phyloP scores from a whole-genome alignment of 495 filamentous ascomycete species.

The Elasticomyces elasticus region DNA sequence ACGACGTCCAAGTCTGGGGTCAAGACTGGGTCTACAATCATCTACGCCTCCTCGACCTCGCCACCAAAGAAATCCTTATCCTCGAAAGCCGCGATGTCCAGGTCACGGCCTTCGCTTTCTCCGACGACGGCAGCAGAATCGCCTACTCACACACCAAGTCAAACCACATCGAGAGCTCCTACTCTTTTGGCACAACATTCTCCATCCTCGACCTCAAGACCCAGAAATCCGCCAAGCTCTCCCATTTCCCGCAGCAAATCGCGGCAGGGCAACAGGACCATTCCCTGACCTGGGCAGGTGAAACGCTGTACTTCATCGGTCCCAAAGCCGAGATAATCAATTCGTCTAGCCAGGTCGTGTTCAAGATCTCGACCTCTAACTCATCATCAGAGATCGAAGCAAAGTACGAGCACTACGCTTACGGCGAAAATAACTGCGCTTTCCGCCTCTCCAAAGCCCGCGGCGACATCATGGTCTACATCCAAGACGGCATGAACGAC shows the following conservation, averaged over 20 bases:
- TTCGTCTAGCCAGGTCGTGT: not conserved
- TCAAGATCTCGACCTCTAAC: not conserved
- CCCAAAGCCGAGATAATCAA: not conserved
- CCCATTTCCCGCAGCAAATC: not conserved
- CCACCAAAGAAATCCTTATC: conserved; percentile 5
- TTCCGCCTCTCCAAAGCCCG: not conserved
- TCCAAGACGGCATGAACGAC: conserved; percentile 7
- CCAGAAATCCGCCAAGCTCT: not conserved
- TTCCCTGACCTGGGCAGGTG: conserved; percentile 1
- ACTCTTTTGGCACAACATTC: not conserved
- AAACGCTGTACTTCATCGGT: conserved; percentile 7
- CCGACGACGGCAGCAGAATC: conserved; percentile 6
- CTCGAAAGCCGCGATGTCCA: conserved; percentile 4
- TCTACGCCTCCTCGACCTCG: conserved; percentile 12
- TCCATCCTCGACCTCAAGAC: not conserved
- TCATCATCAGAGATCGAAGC: not conserved
- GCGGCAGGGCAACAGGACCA: too few relatives aligned
- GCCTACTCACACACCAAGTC: not conserved
- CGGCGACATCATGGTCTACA: conserved; percentile 2
- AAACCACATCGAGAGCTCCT: not conserved
- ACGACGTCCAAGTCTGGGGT: conserved; percentile 52
- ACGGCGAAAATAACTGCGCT: conserved; percentile 3
- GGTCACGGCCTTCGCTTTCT: conserved; percentile 12
- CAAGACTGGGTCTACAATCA: conserved; percentile 16
- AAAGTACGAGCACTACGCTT: not conserved